Evolutionary conservation across 169 alveolate genomes (phyloP).

Genomic region (Babesia sp.): DNA sequence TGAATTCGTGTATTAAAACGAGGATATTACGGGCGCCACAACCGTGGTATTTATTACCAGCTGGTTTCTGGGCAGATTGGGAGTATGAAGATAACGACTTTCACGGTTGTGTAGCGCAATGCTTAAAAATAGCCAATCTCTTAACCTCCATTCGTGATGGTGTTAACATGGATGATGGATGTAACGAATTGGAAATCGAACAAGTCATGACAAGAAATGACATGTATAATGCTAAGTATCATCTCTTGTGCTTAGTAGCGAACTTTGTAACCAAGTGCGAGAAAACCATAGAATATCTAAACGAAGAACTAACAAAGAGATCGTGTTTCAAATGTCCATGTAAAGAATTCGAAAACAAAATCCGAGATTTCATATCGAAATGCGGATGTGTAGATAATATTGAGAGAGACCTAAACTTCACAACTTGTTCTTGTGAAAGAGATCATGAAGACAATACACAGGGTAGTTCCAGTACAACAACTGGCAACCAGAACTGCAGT

Average conservation of each 20-base stretch:
- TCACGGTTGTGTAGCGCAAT: not conserved
- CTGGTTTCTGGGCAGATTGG: slow-evolving; percentile 17
- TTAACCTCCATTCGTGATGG: not conserved
- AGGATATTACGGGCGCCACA: too few relatives aligned
- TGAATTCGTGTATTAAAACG: too few relatives aligned
- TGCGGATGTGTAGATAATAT: not conserved
- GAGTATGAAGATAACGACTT: slow-evolving; percentile 10
- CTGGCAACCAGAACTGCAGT: not conserved
- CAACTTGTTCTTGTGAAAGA: not conserved
- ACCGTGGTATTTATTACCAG: slow-evolving; percentile 25
- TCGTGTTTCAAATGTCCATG: not conserved
- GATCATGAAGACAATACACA: not conserved
- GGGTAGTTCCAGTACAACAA: not conserved
- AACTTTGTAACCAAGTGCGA: not conserved
- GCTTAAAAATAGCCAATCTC: not conserved
- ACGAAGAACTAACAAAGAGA: not conserved
- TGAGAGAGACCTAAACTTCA: not conserved
- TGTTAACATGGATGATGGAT: not conserved
- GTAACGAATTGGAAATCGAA: not conserved
- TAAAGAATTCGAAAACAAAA: not conserved
- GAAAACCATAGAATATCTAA: not conserved
- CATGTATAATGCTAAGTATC: slow-evolving; percentile 4
- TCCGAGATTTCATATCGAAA: not conserved
- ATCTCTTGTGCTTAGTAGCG: not conserved
- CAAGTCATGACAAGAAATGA: not conserved